Conservation (phyloP, 164 flowering plant genomes). For the Dillenia turbinata region DNA sequence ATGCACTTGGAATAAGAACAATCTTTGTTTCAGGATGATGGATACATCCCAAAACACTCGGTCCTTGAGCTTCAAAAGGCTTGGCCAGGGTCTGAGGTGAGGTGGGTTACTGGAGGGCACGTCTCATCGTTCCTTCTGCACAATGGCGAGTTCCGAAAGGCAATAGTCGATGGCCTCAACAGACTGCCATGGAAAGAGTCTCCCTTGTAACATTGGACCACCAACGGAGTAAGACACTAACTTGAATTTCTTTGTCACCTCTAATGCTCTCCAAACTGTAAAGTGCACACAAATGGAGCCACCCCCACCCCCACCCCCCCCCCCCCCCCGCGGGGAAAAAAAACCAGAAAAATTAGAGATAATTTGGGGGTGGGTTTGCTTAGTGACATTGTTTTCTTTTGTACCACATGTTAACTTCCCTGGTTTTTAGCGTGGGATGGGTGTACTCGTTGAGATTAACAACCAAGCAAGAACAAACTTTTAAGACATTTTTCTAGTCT, state of each 20-base stretch:
- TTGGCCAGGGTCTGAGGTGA: slow-evolving; percentile 99
- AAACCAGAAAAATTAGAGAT: too few species aligned
- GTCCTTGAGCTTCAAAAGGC: slow-evolving; percentile 92
- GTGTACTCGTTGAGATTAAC: too few species aligned
- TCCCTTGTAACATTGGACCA: slow-evolving; percentile 19
- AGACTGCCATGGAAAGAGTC: slow-evolving; percentile 71
- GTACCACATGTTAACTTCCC: too few species aligned
- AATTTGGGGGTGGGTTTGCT: too few species aligned
- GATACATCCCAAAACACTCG: slow-evolving; percentile 91
- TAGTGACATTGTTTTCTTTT: too few species aligned
- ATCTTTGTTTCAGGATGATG: slow-evolving; percentile 69
- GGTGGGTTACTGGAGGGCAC: slow-evolving; percentile 99
- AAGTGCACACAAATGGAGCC: slow-evolving; percentile 5
- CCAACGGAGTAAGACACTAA: slow-evolving; percentile 3
- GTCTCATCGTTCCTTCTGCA: slow-evolving; percentile 94
- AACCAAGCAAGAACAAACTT: too few species aligned
- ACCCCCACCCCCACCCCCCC: slow-evolving; percentile 2
- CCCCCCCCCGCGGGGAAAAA: too few species aligned
- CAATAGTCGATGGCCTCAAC: slow-evolving; percentile 79
- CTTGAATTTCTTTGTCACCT: slow-evolving; percentile 1
- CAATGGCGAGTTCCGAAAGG: slow-evolving; percentile 73
- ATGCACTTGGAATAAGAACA: too few species aligned
- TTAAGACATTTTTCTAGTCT: too few species aligned
- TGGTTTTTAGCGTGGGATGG: too few species aligned
- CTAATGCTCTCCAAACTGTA: slow-evolving; percentile 12